Conservation (phyloP, 2,329 filamentous ascomycete species). For the Tolypocladium endophyticum region DNA sequence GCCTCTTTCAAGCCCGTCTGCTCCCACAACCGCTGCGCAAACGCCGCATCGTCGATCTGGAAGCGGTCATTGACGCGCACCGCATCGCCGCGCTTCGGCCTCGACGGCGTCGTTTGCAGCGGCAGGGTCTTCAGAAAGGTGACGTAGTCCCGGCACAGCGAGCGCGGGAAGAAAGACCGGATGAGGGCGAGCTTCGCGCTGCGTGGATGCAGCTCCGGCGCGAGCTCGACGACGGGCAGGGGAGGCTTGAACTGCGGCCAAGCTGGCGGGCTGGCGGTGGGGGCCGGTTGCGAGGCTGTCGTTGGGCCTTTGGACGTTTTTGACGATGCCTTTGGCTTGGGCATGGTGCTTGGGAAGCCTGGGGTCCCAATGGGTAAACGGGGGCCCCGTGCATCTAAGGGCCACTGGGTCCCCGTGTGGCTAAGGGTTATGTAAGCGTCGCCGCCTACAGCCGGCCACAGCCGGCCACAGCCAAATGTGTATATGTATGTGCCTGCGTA, state of each 20-base stretch:
- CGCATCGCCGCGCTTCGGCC: slow-evolving; percentile 71
- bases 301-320: slow-evolving; percentile 13
- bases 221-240: slow-evolving; percentile 54
- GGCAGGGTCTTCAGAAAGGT: slow-evolving; percentile 60
- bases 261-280: slow-evolving; percentile 25
- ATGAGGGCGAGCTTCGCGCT: slow-evolving; percentile 60
- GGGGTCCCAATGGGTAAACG: too few species aligned
- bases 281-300: slow-evolving; percentile 4
- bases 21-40: slow-evolving; percentile 68
- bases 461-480: too few species aligned
- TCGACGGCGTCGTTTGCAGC: slow-evolving; percentile 65
- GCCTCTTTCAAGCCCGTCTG: slow-evolving; percentile 63
- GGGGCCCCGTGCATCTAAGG: too few species aligned
- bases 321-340: slow-evolving; percentile 17
- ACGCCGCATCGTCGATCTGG: slow-evolving; percentile 64
- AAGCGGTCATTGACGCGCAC: slow-evolving; percentile 83
- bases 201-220: slow-evolving; percentile 39
- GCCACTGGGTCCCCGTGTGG: too few species aligned
- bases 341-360: slow-evolving; percentile 11
- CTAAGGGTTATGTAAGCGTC: too few species aligned
- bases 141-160: slow-evolving; percentile 66
- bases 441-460: too few species aligned
- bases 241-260: slow-evolving; percentile 67
- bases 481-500: too few species aligned
- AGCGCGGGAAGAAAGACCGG: slow-evolving; percentile 62